Evolutionary conservation across 768 basidiomycete genomes (phyloP), one percentile per base, ranked within the genome.

Genomic region (Sarcodon aspratus): DNA sequence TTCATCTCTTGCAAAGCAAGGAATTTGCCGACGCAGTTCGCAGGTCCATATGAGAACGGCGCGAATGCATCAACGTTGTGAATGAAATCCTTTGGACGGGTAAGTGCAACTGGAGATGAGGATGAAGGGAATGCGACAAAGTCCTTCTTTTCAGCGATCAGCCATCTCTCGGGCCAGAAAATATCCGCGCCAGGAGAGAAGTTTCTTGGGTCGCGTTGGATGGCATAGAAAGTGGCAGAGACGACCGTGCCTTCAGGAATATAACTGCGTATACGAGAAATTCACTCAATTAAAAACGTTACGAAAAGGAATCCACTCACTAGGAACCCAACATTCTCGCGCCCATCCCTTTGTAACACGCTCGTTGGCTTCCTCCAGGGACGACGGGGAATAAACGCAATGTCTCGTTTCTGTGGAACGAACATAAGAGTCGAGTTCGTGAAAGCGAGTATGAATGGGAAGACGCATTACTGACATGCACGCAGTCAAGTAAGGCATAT

Each of bases 31-130:
- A 67, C 70, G 50, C 73, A 75, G 27, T 65, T 70, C 12, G 66
- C 63, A 7, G 71, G 70, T 1, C 73, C 73, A 43, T 57, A 59
- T 10, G 71, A 73, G 50, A 74, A 74, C 6, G 73, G 70, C 32
- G 73, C 66, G 50, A 67, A 74, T 2, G 70, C 71, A 12, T 59
- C 55, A 34, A 59, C 46, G 44, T 73, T 64, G 48, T 66, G 59
- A n/a, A 42, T n/a, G 36, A 56, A 36, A 9, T 53, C 40, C 7
- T 27, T 27, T 42, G 13, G 7, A 42, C 40, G 9, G 40, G 40
- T 9, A 13, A 13, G 15, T 13, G 17, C 7, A 42, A 17, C 40
- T 8, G 40, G 21, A 27, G 21, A 5, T 34, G 45, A 34, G 38
- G 51, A 42, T 36, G 33, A 34, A 34, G 48, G 47, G 6, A 46